Conservation (phyloP, 169 alveolate species). For the Plasmodium falciparum region DNA sequence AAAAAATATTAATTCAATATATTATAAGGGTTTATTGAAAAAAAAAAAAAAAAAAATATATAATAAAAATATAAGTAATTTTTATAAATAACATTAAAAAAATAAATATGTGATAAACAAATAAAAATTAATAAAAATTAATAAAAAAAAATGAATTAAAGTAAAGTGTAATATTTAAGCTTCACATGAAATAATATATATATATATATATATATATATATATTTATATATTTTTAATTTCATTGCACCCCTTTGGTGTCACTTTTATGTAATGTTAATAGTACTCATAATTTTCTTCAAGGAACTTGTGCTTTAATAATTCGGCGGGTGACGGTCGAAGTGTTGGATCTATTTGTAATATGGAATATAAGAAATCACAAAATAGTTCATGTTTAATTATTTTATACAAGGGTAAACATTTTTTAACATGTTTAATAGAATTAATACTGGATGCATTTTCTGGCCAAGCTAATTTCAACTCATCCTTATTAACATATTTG, state of each 20-base stretch:
- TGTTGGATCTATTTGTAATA: slow-evolving; percentile 88
- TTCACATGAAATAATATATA: not conserved
- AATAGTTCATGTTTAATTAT: slow-evolving; percentile 88
- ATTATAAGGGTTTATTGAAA: no score
- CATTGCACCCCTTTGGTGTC: no score
- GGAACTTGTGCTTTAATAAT: slow-evolving; percentile 90
- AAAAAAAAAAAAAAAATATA: no score
- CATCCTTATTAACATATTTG: slow-evolving; percentile 75
- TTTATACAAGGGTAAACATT: slow-evolving; percentile 81
- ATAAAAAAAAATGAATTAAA: not conserved
- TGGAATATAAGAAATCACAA: slow-evolving; percentile 88
- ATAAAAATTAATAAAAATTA: not conserved
- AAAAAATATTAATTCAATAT: no score
- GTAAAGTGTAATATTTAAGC: no score
- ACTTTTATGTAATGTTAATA: not conserved
- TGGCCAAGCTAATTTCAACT: slow-evolving; percentile 86
- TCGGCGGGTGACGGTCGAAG: slow-evolving; percentile 91
- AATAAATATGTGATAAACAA: no score
- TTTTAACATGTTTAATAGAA: slow-evolving; percentile 83
- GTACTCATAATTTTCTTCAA: slow-evolving; percentile 73
- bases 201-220: no score
- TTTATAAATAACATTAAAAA: no score
- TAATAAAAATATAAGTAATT: no score
- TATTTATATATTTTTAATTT: no score
- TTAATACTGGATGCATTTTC: slow-evolving; percentile 85